Evolutionary conservation across 140 eudicot genomes (phyloP), one percentile per base, ranked within the genome.

Genomic region (Cichorium intybus): DNA sequence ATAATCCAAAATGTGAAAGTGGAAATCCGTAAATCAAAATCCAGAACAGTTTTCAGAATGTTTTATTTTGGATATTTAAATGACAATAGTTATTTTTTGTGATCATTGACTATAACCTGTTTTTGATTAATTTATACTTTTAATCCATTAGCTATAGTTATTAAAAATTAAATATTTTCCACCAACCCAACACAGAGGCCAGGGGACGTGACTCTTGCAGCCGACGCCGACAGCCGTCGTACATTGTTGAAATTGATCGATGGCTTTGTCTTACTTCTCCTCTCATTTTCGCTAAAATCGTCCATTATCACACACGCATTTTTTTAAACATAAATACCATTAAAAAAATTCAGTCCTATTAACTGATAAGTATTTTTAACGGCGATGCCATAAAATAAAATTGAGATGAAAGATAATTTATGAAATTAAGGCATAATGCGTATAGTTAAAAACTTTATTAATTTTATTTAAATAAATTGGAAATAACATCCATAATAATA

Each of bases 241-340:
- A 26, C 48, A 24, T 5, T 3, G 22, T 68, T 23, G 64, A 68
- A 18, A 24, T 68, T 55, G 64, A 68, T 55, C 46, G 73, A 54
- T 17, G 64, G 28, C 73, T 53, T 67, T 67, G 54, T 53, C 55
- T n/a, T 67, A 35, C 63, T 67, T 16, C 55, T 24, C 53, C 55
- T 24, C 53, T 55, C 27, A 35, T 31, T 66, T 53, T 55, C 14
- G 37, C 17, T 35, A 52, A 5, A 16, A 48, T 21, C 21, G 23
- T 5, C 3, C 29, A 2, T 26, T 5, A 26, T 26, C 29, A 2
- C 0, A 35, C 10, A 9, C n/a, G n/a, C 2, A 39, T 3, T 39
- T n/a, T 11, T 39, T 39, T 39, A 2, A 39, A 12, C 46, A 39
- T 39, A 27, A 27, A 27, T 6, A 4, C 5, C 31, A 27, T 27